A percentile compares a stretch with the other conserved stretches of the same genome.
Conservation (phyloP, 345 rosid genomes). For the Pugionium cornutum region DNA sequence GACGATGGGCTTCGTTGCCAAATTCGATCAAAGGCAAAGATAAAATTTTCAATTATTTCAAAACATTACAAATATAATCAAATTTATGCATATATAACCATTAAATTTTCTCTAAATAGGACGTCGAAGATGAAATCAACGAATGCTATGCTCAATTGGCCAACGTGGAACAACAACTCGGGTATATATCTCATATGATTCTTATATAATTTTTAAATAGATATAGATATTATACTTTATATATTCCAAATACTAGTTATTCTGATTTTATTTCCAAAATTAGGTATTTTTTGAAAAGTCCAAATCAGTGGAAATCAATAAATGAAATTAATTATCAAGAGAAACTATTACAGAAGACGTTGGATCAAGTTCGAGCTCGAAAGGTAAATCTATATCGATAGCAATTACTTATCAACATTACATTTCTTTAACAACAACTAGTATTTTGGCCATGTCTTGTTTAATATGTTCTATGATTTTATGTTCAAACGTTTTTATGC, state of each 20-base stretch:
- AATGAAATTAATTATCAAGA: constrained; percentile 2
- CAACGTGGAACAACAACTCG: constrained; percentile 14
- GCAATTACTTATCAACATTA: no score
- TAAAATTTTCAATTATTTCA: not conserved
- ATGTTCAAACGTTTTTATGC: no score
- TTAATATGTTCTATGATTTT: no score
- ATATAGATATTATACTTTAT: not conserved
- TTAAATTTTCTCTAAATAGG: constrained; percentile 21
- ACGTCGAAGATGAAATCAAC: constrained; percentile 3
- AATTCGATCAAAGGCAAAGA: constrained; percentile 22
- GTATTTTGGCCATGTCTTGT: no score
- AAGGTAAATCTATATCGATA: constrained; percentile 30
- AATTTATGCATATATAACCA: not conserved
- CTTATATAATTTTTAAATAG: not conserved
- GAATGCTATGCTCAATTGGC: not conserved
- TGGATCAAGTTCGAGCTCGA: constrained; percentile 12
- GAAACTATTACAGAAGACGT: not conserved
- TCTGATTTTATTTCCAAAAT: not conserved
- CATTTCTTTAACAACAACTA: no score
- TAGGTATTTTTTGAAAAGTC: constrained; percentile 14
- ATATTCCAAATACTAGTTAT: not conserved
- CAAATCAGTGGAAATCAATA: constrained; percentile 6
- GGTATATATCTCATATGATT: constrained; percentile 23
- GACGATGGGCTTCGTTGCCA: not conserved
- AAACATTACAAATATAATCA: not conserved